phyloP scores from a whole-genome alignment of 805 yeast species.

The Candida palmyrensis region DNA sequence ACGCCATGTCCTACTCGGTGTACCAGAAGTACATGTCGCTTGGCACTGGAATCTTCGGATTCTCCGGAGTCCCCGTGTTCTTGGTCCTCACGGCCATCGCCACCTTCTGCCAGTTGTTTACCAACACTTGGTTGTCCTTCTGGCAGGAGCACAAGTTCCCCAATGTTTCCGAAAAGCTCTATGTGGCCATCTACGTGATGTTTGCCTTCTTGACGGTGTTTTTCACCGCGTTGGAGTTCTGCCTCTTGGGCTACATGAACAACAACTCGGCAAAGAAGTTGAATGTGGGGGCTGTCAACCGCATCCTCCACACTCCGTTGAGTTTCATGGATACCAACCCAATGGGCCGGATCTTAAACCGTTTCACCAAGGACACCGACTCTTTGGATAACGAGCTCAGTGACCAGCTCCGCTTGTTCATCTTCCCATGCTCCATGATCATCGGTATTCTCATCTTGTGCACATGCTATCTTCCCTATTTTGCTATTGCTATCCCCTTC shows the following conservation, averaged over 20 bases:
- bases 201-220: constrained; percentile 34
- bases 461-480: constrained; percentile 49
- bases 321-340: constrained; percentile 40
- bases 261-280: constrained; percentile 30
- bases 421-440: constrained; percentile 36
- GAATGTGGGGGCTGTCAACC: constrained; percentile 33
- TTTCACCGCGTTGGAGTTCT: constrained; percentile 35
- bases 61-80: constrained; percentile 27
- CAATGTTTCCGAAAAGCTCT: constrained; percentile 22
- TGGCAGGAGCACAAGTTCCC: constrained; percentile 34
- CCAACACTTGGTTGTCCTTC: constrained; percentile 41
- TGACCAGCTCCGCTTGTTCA: constrained; percentile 35
- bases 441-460: constrained; percentile 40
- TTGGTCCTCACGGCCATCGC: constrained; percentile 26
- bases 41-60: constrained; percentile 35
- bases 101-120: constrained; percentile 37
- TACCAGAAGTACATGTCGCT: constrained; percentile 32
- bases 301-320: constrained; percentile 39
- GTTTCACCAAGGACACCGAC: constrained; percentile 43
- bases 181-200: constrained; percentile 30
- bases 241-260: constrained; percentile 39
- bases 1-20: constrained; percentile 35
- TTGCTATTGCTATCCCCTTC: constrained; percentile 51
- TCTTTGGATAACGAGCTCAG: constrained; percentile 42
- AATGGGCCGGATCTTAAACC: constrained; percentile 38